Evolutionary conservation across 371 early-diverging fungal species (phyloP), one percentile per base, ranked within the genome.

Genomic region (Dinochytrium kinnereticum): DNA sequence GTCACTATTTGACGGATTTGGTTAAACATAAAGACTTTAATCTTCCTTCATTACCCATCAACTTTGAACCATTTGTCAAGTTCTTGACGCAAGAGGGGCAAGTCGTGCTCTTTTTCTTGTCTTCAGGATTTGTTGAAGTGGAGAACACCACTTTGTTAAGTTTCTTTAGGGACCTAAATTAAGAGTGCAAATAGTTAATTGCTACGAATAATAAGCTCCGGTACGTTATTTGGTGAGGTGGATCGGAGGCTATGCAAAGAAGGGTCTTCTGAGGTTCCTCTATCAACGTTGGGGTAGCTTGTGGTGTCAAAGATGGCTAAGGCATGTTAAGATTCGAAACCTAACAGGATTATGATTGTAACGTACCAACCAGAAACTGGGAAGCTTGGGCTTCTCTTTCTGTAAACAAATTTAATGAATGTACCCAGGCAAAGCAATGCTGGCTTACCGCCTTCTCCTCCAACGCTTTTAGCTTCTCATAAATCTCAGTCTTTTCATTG

Each of bases 11-110:
- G 24, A 34, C n/a, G 10, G 37, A 24, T 39, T 31, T 33, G 33
- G 49, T 1, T 17, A 10, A 19, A 26, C 24, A 21, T 24, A 37
- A 5, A 5, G 38, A 34, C 66, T 17, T 28, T 51, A 37, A 55
- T 73, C 1, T 49, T 38, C 34, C 26, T 28, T 38, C 21, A 31
- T 68, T 87, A 91, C 92, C 80, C 30, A 87, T 88, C 55, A 95
- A 81, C 70, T 92, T 92, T 0, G 86, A 74, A 21, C 92, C 88
- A 72, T 95, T 96, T 13, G 85, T 90, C 21, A 97, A 81, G 0
- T 87, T 80, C 72, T 94, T 96, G 40, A 92, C 81, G 76, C 98
- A 98, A 3, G 92, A 87, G 36, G 95, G 95, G 66, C 97, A 97
- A 34, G 91, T 84, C 53, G 83, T 64, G 73, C 80, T 73, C 24